Evolutionary conservation across 2,329 filamentous ascomycete species (phyloP).

Genomic region (Berkeleyomyces basicola): DNA sequence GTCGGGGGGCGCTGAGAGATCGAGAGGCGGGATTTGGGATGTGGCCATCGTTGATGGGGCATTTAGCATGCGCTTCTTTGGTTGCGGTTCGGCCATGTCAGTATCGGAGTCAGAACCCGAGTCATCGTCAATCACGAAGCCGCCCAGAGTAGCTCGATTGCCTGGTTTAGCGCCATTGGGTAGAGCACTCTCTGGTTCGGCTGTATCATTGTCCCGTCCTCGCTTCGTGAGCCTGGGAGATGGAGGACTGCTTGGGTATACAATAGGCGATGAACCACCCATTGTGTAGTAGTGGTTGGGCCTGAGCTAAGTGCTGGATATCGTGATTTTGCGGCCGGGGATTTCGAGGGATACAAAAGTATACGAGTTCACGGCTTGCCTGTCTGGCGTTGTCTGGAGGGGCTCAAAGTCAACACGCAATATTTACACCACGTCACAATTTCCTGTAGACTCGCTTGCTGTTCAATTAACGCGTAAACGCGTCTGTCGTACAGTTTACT

Average conservation of each 20-base stretch:
- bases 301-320: not conserved
- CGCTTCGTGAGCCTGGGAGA: constrained; percentile 11
- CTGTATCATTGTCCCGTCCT: constrained; percentile 8
- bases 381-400: not conserved
- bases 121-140: constrained; percentile 14
- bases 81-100: constrained; percentile 2
- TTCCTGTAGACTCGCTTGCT: constrained; percentile 1
- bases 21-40: not conserved
- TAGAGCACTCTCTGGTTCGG: not conserved
- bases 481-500: not conserved
- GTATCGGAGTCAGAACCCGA: constrained; percentile 11
- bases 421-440: not conserved
- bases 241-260: constrained; percentile 14
- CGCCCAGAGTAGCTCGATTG: constrained; percentile 6
- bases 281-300: not conserved
- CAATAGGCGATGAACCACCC: constrained; percentile 12
- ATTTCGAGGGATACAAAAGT: too few relatives aligned
- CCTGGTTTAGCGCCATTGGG: not conserved
- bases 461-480: constrained; percentile 6
- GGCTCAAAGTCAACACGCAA: not conserved
- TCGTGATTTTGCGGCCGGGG: too few relatives aligned
- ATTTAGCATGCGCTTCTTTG: constrained; percentile 12
- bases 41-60: not conserved
- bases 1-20: not conserved
- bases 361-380: too few relatives aligned